Evolutionary conservation across 2,329 filamentous ascomycete species (phyloP), one percentile per base, ranked within the genome.

Genomic region (Chaetomium sp.): DNA sequence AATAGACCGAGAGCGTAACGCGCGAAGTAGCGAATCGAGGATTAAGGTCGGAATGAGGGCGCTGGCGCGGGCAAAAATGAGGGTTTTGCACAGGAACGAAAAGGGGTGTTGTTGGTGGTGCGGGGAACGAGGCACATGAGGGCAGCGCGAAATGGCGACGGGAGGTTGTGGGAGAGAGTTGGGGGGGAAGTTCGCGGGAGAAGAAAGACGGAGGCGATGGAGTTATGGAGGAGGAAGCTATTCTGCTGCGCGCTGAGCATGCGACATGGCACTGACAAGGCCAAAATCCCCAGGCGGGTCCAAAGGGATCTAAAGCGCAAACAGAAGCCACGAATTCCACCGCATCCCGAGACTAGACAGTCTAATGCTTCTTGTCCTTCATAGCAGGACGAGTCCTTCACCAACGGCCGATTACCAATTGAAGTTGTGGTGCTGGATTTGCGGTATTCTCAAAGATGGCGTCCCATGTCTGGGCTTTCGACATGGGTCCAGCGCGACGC

Each of bases 181-280:
- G 29, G 59, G 33, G 25, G 21, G 23, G n/a, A n/a, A 51, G 33
- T 31, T 60, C 29, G 50, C 29, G 54, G 59, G 59, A 49, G 33
- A 55, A 50, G 31, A 49, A 31, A 51, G 31, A 21, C 27, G 16
- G 50, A 56, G 61, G 55, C 31, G 47, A 45, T 51, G 35, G n/a
- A 5, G 38, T 42, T 2, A n/a, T 21, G 42, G 51, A 57, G 60
- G 38, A 62, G 56, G 68, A 67, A 68, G 68, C 61, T 69, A 69
- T 69, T 68, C 67, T 69, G 67, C 65, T 61, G 62, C 64, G 66
- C 60, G 59, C 64, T 57, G 64, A 57, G 53, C 60, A 63, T 66
- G 64, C 66, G 64, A 65, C 64, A 67, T 68, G 62, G 64, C 59
- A 58, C 61, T 49, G 60, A 55, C 61, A 25, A 42, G 33, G n/a